Evolutionary conservation across 2,329 filamentous ascomycete genomes (phyloP), one percentile per base, ranked within the genome.

Genomic region (Alternaria triticimaculans): DNA sequence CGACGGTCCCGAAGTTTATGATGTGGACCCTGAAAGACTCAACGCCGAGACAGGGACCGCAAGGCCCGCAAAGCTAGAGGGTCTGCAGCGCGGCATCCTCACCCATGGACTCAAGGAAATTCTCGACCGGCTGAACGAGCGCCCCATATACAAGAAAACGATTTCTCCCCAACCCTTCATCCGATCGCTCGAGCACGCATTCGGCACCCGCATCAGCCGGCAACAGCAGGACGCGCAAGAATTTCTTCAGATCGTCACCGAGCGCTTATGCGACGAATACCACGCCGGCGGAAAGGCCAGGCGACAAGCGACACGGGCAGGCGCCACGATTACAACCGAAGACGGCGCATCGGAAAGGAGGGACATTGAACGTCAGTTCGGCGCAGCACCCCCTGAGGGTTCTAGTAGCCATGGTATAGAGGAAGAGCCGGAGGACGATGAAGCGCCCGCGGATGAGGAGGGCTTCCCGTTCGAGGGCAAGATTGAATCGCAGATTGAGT

Each of bases 201-300:
- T 97, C 76, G 89, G 89, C 60, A 95, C 96, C 74, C 89, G 92
- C 72, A 97, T 99, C 72, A 97, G 92, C 77, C 87, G 95, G 58
- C 93, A 96, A 76, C 96, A 99, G 81, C 96, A 99, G 80, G 96
- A 99, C 82, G 96, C 96, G 11, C 96, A 99, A 76, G 96, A 99
- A 79, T 97, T 99, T 68, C 82, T 99, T 60, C 96, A 99, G 82
- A 90, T 98, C 54, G 91, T 99, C 12, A 92, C 93, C 3, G 95
- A 99, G 82, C 87, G 95, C 56, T 84, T 99, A 60, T 94, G 93
- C 74, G 96, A 99, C 76, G 96, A 99, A 80, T 97, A 97, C 74
- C 90, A 96, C 76, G 94, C 94, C 5, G 94, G 93, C 2, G 87
- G 88, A 72, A 88, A 91, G 75, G 94, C 93, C 12, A 86, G 94